phyloP scores from a whole-genome alignment of 2,329 filamentous ascomycete genomes.

The Penicillium sclerotigenum region DNA sequence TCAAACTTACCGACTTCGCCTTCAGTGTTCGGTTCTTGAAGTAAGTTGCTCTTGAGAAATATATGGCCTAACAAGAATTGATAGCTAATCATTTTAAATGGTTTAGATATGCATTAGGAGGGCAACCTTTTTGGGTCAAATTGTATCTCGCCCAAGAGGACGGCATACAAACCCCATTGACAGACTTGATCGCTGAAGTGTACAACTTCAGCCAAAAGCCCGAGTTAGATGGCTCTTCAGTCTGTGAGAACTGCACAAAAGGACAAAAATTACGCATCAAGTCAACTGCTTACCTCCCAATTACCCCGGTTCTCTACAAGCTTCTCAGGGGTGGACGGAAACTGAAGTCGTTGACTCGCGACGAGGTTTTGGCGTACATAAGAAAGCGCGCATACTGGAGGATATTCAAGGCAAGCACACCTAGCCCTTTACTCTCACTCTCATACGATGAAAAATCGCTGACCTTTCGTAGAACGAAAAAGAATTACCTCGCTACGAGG shows the following conservation, averaged over 20 bases:
- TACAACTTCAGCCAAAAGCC: slow-evolving; percentile 15
- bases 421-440: too few relatives aligned
- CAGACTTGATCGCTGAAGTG: slow-evolving; percentile 9
- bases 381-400: slow-evolving; percentile 7
- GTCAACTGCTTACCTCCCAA: slow-evolving; percentile 9
- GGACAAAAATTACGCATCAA: neutral
- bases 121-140: slow-evolving; percentile 10
- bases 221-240: neutral
- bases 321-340: slow-evolving; percentile 2
- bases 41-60: neutral
- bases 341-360: slow-evolving; percentile 4
- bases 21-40: slow-evolving; percentile 13
- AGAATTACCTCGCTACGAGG: slow-evolving; percentile 7
- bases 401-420: slow-evolving; percentile 1
- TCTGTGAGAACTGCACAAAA: slow-evolving; percentile 7
- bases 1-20: slow-evolving; percentile 6
- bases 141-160: slow-evolving; percentile 12
- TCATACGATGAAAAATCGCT: neutral
- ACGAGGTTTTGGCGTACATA: slow-evolving; percentile 5
- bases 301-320: slow-evolving; percentile 8
- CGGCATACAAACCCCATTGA: slow-evolving; percentile 1
- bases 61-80: neutral
- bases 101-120: slow-evolving; percentile 10
- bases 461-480: slow-evolving; percentile 5
- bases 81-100: neutral